Evolutionary conservation across 257 asterid species (phyloP), one percentile per base, ranked within the genome.

Genomic region (Scutellaria minor): DNA sequence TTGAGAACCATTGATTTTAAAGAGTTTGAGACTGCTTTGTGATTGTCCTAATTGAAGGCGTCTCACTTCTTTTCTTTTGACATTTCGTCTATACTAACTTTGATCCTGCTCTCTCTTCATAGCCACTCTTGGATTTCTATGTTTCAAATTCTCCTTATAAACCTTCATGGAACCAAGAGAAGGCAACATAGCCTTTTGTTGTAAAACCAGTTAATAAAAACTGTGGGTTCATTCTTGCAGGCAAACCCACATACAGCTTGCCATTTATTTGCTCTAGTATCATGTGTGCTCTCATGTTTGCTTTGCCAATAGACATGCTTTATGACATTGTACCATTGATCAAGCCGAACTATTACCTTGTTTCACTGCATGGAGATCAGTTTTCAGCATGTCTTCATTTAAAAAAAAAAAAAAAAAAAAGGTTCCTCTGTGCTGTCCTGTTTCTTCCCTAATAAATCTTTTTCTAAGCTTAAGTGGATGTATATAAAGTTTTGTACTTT

Each of bases 381-480:
- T 48, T 39, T 13, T 41, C 2, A 20, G 66, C 54, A 56, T 40
- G 67, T 53, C 27, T 66, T 71, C 50, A 35, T 48, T 59, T 2
- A 31, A 31, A 31, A 44, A 39, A 67, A 51, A 55, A 12, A n/a
- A n/a, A n/a, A n/a, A n/a, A 14, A 46, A 37, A 39, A 45, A 61
- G 12, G 31, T 51, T 48, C 11, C 74, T 9, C 47, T 20, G 12
- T 27, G 40, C 54, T 50, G 39, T n/a, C 70, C 68, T 41, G 48
- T 40, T 48, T 14, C 18, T 65, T 66, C 52, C 42, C n/a, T 39
- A 67, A 64, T 75, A 48, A 60, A 64, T 74, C 24, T 11, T 24
- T 67, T n/a, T 41, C 74, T 77, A 9, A 41, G 63, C 41, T 62
- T 77, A 70, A 66, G 64, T 58, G 75, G 68, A 52, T 68, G 56